phyloP scores from a whole-genome alignment of 306 rosid species.

The Corylus heterophylla region DNA sequence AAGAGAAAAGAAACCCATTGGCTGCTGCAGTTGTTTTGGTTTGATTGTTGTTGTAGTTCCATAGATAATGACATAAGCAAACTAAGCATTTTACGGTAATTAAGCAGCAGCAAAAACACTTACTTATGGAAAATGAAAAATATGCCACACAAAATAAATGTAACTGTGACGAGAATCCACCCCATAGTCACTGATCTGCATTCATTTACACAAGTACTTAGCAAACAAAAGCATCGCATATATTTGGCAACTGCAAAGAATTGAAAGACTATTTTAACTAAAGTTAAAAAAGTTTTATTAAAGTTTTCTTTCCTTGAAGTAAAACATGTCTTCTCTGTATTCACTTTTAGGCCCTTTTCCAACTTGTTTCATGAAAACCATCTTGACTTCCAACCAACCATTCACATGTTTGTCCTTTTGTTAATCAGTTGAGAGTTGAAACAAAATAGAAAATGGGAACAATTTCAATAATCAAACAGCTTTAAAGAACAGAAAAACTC shows the following conservation, averaged over 20 bases:
- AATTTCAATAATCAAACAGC: not conserved
- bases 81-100: not conserved
- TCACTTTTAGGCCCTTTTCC: too few relatives aligned
- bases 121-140: not conserved
- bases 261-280: not conserved
- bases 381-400: too few relatives aligned
- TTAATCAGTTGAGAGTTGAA: too few relatives aligned
- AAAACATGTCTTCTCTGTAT: too few relatives aligned
- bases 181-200: constrained; percentile 1
- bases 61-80: not conserved
- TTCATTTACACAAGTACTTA: not conserved
- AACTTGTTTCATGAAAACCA: not conserved
- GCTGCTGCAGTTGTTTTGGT: too few relatives aligned
- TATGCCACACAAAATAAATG: not conserved
- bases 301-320: too few relatives aligned
- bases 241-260: not conserved
- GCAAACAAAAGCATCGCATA: not conserved
- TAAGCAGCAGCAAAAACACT: not conserved
- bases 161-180: not conserved
- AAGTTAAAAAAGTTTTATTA: too few relatives aligned
- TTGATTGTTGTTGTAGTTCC: too few relatives aligned
- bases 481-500: constrained; percentile 24
- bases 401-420: too few relatives aligned
- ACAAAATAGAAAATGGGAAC: not conserved
- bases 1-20: too few relatives aligned